phyloP scores from a whole-genome alignment of 257 asterid species.

The Capsicum pubescens region DNA sequence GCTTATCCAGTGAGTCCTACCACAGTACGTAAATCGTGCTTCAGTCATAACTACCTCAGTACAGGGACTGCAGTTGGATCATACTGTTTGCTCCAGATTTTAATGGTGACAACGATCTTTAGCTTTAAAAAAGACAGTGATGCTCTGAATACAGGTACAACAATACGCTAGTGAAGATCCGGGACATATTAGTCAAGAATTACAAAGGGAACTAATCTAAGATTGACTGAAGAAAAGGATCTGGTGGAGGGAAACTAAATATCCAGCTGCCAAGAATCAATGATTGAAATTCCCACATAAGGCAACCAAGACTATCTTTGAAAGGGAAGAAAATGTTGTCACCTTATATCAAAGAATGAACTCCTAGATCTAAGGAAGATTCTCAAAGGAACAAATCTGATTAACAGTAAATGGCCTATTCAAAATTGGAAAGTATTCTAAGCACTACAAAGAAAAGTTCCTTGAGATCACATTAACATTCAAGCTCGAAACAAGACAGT shows the following conservation, averaged over 20 bases:
- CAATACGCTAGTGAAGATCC: background rate
- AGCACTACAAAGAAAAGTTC: background rate
- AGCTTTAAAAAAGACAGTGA: background rate
- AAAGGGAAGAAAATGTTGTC: background rate
- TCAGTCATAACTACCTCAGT: background rate
- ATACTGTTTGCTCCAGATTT: background rate
- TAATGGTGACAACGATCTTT: background rate
- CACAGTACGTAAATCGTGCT: background rate
- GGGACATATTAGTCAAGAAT: background rate
- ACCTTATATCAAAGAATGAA: too few relatives aligned
- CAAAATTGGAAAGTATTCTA: background rate
- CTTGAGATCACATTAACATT: background rate
- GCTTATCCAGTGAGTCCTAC: slow-evolving; percentile 8
- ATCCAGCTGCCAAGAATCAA: background rate
- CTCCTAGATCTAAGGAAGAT: too few relatives aligned
- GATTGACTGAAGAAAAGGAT: background rate
- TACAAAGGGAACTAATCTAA: background rate
- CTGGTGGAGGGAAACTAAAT: background rate
- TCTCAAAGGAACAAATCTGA: too few relatives aligned
- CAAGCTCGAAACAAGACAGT: background rate
- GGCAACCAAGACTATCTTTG: background rate
- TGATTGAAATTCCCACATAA: background rate
- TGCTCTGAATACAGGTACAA: background rate
- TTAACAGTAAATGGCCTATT: too few relatives aligned
- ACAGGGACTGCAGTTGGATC: slow-evolving; percentile 12